Evolutionary conservation across 306 rosid species (phyloP).

Genomic region (Amphicarpaea edgeworthii): DNA sequence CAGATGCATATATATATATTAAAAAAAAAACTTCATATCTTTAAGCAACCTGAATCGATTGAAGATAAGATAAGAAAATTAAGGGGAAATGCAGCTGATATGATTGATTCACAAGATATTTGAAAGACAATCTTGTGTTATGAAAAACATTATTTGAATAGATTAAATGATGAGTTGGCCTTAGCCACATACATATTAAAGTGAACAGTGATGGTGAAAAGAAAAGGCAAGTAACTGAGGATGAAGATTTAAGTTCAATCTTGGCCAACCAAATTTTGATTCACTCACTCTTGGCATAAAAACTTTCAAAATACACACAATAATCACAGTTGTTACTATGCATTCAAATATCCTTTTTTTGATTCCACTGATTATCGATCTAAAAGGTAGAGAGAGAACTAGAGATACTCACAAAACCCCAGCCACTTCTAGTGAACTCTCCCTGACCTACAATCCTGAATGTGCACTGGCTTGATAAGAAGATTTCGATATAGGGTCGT

Average conservation of each 20-base stretch:
- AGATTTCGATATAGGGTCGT: conserved; percentile 73
- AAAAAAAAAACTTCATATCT: conserved; percentile 11
- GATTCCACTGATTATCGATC: conserved; percentile 12
- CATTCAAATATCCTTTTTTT: neutral
- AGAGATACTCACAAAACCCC: conserved; percentile 93
- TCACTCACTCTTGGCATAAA: neutral
- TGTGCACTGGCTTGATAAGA: conserved; percentile 84
- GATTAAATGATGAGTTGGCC: neutral
- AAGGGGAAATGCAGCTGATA: conserved; percentile 28
- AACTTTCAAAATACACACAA: neutral
- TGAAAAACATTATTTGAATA: conserved; percentile 11
- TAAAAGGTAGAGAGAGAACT: conserved; percentile 10
- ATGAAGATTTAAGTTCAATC: conserved; percentile 10
- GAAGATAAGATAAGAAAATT: conserved; percentile 5
- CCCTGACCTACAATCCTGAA: conserved; percentile 89
- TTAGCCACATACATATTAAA: conserved; percentile 22
- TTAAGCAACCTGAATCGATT: conserved; percentile 8
- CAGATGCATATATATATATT: conserved; percentile 4
- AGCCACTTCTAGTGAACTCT: conserved; percentile 96
- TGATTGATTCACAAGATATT: neutral
- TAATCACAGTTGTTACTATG: neutral
- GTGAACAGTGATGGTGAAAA: conserved; percentile 2
- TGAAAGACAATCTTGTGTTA: conserved; percentile 38
- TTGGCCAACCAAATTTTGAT: conserved; percentile 17
- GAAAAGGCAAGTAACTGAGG: conserved; percentile 3